Evolutionary conservation across 2,329 filamentous ascomycete genomes (phyloP).

Genomic region (Phialophora macrospora): DNA sequence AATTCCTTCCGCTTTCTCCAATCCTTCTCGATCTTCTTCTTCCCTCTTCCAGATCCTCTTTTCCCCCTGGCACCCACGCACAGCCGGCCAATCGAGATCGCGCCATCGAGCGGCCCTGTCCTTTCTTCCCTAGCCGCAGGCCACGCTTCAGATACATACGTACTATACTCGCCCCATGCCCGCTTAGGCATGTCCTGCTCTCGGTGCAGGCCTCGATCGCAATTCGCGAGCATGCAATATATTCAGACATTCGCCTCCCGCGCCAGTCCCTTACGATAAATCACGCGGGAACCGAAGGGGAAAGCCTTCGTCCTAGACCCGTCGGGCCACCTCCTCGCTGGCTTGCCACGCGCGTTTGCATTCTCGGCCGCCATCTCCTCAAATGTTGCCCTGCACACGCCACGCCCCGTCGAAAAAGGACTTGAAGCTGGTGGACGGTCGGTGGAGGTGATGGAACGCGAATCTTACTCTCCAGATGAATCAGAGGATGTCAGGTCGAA

Average conservation of each 20-base stretch:
- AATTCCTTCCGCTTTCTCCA: constrained; percentile 16
- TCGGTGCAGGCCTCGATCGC: constrained; percentile 25
- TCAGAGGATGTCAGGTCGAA: constrained; percentile 27
- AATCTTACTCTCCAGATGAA: constrained; percentile 14
- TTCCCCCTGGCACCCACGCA: constrained; percentile 12
- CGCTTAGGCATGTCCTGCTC: constrained; percentile 31
- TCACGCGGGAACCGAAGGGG: constrained; percentile 5
- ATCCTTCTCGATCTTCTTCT: constrained; percentile 25
- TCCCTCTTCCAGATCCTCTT: constrained; percentile 19
- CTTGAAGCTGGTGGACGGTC: constrained; percentile 26
- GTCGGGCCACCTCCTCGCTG: constrained; percentile 9
- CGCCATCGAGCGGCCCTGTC: constrained; percentile 10
- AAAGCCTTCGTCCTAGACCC: constrained; percentile 22
- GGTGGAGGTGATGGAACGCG: constrained; percentile 31
- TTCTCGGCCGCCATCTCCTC: constrained; percentile 16
- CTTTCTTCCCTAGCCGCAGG: constrained; percentile 24
- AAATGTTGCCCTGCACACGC: constrained; percentile 31
- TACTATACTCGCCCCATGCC: constrained; percentile 22
- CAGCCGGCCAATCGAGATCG: constrained; percentile 9
- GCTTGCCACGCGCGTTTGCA: constrained; percentile 22
- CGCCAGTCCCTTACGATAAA: constrained; percentile 13
- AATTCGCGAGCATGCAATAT: constrained; percentile 31
- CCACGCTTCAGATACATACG: constrained; percentile 10
- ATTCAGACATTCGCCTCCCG: constrained; percentile 21
- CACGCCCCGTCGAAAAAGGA: constrained; percentile 24